Conservation (phyloP, 2,329 filamentous ascomycete genomes). For the Cercospora canescens region DNA sequence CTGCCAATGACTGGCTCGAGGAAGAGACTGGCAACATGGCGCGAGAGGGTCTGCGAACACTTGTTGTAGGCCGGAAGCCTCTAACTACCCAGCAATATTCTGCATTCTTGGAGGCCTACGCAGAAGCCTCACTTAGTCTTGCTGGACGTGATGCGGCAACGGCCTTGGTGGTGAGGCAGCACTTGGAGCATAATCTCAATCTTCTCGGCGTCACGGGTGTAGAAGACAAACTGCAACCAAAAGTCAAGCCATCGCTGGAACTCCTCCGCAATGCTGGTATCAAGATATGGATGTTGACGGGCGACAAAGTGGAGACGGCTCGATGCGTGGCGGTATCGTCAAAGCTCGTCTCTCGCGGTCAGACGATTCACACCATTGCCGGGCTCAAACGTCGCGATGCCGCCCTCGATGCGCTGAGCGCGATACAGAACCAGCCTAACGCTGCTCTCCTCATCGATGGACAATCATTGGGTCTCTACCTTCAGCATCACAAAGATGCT, state of each 20-base stretch:
- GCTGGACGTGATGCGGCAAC: constrained; percentile 78
- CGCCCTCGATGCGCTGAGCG: constrained; percentile 84
- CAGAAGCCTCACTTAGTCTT: constrained; percentile 78
- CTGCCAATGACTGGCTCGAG: constrained; percentile 96
- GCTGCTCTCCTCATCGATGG: constrained; percentile 94
- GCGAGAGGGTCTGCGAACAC: constrained; percentile 86
- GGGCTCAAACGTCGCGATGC: constrained; percentile 73
- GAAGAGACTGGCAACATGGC: constrained; percentile 99
- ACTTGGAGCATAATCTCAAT: constrained; percentile 85
- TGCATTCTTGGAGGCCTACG: constrained; percentile 73
- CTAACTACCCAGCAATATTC: constrained; percentile 77
- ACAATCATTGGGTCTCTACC: constrained; percentile 80
- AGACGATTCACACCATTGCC: constrained; percentile 92
- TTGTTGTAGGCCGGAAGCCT: constrained; percentile 91
- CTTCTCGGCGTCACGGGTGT: constrained; percentile 96
- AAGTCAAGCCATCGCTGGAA: constrained; percentile 94
- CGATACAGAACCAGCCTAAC: constrained; percentile 78
- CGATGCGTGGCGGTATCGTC: constrained; percentile 94
- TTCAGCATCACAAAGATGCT: constrained; percentile 76
- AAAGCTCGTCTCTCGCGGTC: constrained; percentile 87
- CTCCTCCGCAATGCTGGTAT: constrained; percentile 94
- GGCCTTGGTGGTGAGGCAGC: constrained; percentile 74
- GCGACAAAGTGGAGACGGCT: constrained; percentile 97
- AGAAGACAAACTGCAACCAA: constrained; percentile 92
- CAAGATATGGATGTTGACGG: constrained; percentile 99